A percentile compares a stretch with the other conserved stretches of the same genome.
phyloP scores from a whole-genome alignment of 2,329 filamentous ascomycete genomes.

The Aspergillus persii region DNA sequence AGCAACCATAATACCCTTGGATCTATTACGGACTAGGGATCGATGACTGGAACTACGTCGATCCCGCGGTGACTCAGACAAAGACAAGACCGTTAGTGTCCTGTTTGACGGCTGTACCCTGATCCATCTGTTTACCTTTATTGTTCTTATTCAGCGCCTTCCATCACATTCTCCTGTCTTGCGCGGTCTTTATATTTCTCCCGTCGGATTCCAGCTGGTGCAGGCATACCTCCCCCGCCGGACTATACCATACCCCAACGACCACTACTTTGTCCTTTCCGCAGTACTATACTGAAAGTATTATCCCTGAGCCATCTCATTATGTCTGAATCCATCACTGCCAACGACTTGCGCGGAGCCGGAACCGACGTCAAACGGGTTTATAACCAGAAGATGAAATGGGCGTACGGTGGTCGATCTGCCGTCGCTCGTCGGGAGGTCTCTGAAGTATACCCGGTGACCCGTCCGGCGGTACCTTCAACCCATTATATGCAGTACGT shows the following conservation, averaged over 20 bases:
- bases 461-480: conserved; percentile 18
- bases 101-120: not conserved
- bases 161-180: not conserved
- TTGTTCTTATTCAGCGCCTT: not conserved
- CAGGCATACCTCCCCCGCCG: conserved; percentile 1
- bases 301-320: conserved; percentile 3
- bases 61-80: conserved; percentile 11
- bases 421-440: conserved; percentile 6
- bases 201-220: not conserved
- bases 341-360: conserved; percentile 54
- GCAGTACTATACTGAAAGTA: not conserved
- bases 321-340: conserved; percentile 39
- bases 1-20: not conserved
- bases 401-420: conserved; percentile 35
- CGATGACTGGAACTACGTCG: conserved; percentile 8
- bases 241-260: not conserved
- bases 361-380: conserved; percentile 49
- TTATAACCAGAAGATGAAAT: conserved; percentile 41
- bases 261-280: not conserved
- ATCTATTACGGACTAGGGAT: not conserved
- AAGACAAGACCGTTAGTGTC: conserved; percentile 1
- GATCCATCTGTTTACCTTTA: conserved; percentile 2
- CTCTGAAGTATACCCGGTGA: conserved; percentile 6
- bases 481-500: conserved; percentile 20
- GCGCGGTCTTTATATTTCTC: not conserved